These are phyloP conservation scores for Gossypium mustelinum DNA, from an alignment of 345 rosid genomes.

Conservation along the genomic window DNA sequence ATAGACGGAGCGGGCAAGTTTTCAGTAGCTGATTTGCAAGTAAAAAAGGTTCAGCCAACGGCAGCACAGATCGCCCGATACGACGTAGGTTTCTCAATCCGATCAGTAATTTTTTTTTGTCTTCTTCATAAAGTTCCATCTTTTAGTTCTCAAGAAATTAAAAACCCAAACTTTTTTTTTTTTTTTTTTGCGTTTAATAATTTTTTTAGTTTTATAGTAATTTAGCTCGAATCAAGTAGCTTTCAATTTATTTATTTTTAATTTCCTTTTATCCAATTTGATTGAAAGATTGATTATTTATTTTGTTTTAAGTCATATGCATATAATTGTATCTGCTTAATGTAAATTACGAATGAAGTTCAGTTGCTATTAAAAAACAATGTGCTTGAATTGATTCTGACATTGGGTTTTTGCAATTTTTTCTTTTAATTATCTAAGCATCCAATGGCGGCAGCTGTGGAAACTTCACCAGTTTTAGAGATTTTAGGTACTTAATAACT, in stretches of 20 bases:
- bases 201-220: neutral
- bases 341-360: neutral
- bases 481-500: slow-evolving; percentile 54
- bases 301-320: neutral
- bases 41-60: neutral
- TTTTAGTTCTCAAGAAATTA: neutral
- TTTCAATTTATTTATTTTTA: neutral
- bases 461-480: slow-evolving; percentile 51
- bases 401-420: slow-evolving; percentile 1
- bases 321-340: neutral
- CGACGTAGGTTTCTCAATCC: neutral
- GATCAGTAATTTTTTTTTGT: neutral
- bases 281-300: slow-evolving; percentile 3
- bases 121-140: neutral
- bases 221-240: neutral
- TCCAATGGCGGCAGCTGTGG: slow-evolving; percentile 31
- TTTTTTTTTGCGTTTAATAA: neutral
- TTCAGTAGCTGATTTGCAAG: neutral
- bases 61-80: neutral
- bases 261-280: neutral
- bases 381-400: neutral
- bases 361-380: neutral
- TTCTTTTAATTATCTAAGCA: neutral
- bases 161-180: neutral
- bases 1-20: neutral